Evolutionary conservation across 768 basidiomycete genomes (phyloP).

Genomic region (Clathrus columnatus): DNA sequence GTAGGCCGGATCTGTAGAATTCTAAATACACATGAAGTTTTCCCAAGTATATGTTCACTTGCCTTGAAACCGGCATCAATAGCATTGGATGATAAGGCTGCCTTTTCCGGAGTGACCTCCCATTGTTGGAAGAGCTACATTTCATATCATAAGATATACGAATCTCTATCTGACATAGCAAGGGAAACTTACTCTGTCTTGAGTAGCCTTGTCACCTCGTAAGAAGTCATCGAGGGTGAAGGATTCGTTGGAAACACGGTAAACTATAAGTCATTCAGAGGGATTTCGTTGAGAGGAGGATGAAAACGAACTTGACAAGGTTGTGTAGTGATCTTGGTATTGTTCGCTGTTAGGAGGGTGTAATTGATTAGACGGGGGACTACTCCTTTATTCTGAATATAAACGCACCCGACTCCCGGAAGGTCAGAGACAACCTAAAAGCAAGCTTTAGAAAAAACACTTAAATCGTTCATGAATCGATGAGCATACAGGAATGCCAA

Average conservation of each 20-base stretch:
- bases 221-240: conserved; percentile 61
- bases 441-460: conserved; percentile 32
- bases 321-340: conserved; percentile 71
- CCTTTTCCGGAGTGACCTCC: conserved; percentile 60
- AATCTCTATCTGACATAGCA: neutral
- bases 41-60: conserved; percentile 1
- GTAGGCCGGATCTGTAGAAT: conserved; percentile 54
- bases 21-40: neutral
- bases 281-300: conserved; percentile 7
- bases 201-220: conserved; percentile 47
- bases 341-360: conserved; percentile 37
- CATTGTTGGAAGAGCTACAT: conserved; percentile 49
- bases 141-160: neutral
- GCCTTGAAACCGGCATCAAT: conserved; percentile 74
- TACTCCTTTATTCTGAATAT: neutral
- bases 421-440: conserved; percentile 60
- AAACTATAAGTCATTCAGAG: conserved; percentile 46
- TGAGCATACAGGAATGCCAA: neutral
- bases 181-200: conserved; percentile 21
- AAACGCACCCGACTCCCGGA: conserved; percentile 55
- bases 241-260: conserved; percentile 57
- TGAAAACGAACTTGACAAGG: conserved; percentile 41
- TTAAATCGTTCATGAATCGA: neutral
- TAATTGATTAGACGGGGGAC: neutral
- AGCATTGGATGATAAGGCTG: conserved; percentile 56